Conservation (phyloP, 148 eudicot species). For the Vaccinium macrocarpon region DNA sequence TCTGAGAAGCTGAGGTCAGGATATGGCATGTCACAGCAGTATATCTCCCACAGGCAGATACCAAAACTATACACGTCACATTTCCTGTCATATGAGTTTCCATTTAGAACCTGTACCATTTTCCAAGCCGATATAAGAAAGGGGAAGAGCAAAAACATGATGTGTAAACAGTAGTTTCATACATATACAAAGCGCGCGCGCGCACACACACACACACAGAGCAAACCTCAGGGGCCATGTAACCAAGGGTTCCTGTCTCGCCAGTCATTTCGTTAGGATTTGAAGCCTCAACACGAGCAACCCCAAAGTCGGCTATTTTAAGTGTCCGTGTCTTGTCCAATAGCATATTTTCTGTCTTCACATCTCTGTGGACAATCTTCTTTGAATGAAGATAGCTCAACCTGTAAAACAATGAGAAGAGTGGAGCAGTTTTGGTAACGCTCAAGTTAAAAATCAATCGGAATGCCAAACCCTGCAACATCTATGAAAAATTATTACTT, state of each 20-base stretch:
- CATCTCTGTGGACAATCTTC: constrained; percentile 91
- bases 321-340: constrained; percentile 67
- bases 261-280: constrained; percentile 95
- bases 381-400: constrained; percentile 73
- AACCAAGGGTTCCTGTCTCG: constrained; percentile 90
- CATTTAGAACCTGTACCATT: constrained; percentile 66
- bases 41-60: constrained; percentile 86
- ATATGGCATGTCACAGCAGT: constrained; percentile 97
- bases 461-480: background rate
- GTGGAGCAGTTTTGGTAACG: background rate
- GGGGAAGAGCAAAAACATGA: background rate
- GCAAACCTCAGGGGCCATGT: constrained; percentile 94
- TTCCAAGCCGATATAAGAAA: constrained; percentile 4
- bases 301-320: constrained; percentile 90
- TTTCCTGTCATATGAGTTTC: constrained; percentile 73
- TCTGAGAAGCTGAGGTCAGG: constrained; percentile 90
- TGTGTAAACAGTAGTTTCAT: background rate
- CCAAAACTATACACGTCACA: constrained; percentile 91
- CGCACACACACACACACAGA: background rate
- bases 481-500: background rate
- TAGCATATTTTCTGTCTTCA: constrained; percentile 92
- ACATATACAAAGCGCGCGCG: background rate
- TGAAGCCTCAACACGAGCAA: constrained; percentile 88
- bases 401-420: constrained; percentile 29
- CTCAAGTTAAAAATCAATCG: constrained; percentile 7